Conservation (phyloP, 208 protist genomes). For the Naegleria lovaniensis region DNA sequence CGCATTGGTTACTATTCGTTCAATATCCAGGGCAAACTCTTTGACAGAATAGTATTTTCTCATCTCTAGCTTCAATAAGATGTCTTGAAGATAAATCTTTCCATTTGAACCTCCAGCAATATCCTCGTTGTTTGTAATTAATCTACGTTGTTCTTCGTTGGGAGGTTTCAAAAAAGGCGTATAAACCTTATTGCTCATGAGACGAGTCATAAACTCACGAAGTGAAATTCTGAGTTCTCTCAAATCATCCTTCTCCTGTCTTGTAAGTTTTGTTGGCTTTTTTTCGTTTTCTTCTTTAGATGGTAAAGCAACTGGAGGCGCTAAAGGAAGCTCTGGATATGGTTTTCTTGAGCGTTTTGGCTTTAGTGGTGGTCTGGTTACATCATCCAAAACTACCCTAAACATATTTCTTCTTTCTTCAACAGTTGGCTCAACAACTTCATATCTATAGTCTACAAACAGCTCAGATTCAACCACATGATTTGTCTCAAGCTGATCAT, state of each 20-base stretch:
- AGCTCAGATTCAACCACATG: not conserved
- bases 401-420: slow-evolving; percentile 16
- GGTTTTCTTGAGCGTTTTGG: not conserved
- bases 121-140: not conserved
- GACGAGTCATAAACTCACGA: not conserved
- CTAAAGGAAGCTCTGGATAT: not conserved
- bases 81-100: not conserved
- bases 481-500: not conserved
- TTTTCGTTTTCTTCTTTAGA: not conserved
- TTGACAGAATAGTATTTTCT: not conserved
- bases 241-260: not conserved
- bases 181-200: not conserved
- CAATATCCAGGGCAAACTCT: not conserved
- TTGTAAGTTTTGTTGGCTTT: not conserved
- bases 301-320: not conserved
- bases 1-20: not conserved
- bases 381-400: not conserved
- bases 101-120: not conserved
- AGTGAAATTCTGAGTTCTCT: not conserved
- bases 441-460: not conserved
- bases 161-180: not conserved
- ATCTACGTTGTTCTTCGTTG: not conserved
- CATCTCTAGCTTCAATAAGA: not conserved
- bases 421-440: not conserved
- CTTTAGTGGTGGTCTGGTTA: not conserved